Evolutionary conservation across 1,284 basidiomycete genomes (phyloP).

Genomic region (Papiliotrema nemorosa): DNA sequence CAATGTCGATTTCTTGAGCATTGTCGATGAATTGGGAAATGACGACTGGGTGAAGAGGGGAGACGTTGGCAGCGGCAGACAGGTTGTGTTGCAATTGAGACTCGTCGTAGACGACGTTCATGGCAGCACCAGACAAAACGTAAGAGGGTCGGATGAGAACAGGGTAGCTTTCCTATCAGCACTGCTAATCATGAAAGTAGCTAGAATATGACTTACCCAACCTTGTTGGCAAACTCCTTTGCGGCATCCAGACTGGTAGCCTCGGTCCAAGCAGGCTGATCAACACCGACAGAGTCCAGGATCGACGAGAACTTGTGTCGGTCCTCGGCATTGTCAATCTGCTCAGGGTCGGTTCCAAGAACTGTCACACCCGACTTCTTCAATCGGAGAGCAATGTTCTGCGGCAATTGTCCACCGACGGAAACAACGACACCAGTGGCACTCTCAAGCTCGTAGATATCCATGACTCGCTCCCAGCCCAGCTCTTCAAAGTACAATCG

Average conservation of each 20-base stretch:
- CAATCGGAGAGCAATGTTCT: slow-evolving; percentile 96
- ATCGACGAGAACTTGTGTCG: slow-evolving; percentile 98
- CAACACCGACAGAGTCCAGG: slow-evolving; percentile 89
- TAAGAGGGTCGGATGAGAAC: slow-evolving; percentile 96
- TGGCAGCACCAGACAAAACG: slow-evolving; percentile 96
- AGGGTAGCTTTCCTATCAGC: slow-evolving; percentile 64
- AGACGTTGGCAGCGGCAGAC: slow-evolving; percentile 90
- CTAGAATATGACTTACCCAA: slow-evolving; percentile 57
- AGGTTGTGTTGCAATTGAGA: slow-evolving; percentile 84
- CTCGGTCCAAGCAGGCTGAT: slow-evolving; percentile 96
- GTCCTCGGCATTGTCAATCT: slow-evolving; percentile 97
- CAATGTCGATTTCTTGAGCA: slow-evolving; percentile 97
- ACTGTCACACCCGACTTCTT: slow-evolving; percentile 89
- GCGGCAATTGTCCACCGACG: slow-evolving; percentile 93
- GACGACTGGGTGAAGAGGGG: slow-evolving; percentile 94
- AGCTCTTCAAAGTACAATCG: slow-evolving; percentile 98
- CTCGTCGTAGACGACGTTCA: slow-evolving; percentile 98
- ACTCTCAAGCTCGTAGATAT: slow-evolving; percentile 96
- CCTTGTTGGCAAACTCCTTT: slow-evolving; percentile 83
- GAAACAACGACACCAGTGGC: slow-evolving; percentile 92
- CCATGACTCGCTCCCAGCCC: slow-evolving; percentile 97
- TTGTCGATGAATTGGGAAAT: slow-evolving; percentile 98
- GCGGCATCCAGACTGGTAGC: slow-evolving; percentile 84
- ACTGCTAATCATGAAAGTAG: slow-evolving; percentile 13
- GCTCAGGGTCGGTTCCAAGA: slow-evolving; percentile 90